Percentiles rank a stretch among this genome's conserved stretches.
phyloP scores from a whole-genome alignment of 2,329 filamentous ascomycete genomes.

The Xylariales sp. region DNA sequence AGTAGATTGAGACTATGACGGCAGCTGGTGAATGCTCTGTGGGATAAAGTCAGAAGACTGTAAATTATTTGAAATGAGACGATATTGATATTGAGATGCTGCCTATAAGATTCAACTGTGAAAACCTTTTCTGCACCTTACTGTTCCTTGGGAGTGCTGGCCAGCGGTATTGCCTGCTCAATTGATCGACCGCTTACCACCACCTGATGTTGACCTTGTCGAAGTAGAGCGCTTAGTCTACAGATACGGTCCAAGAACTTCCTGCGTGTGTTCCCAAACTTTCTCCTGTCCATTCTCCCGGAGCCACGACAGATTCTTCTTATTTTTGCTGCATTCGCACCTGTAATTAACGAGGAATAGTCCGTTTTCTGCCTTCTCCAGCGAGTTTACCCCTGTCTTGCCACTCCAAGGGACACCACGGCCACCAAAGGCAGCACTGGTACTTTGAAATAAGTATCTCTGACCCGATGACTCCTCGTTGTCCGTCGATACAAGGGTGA shows the following conservation, averaged over 20 bases:
- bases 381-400: conserved; percentile 22
- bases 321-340: conserved; percentile 26
- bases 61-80: no score
- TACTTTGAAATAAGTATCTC: conserved; percentile 28
- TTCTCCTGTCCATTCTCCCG: conserved; percentile 22
- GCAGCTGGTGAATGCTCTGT: no score
- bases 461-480: conserved; percentile 29
- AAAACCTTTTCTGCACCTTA: no score
- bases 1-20: no score
- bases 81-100: no score
- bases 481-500: conserved; percentile 20
- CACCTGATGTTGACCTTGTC: no score
- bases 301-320: conserved; percentile 20
- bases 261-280: conserved; percentile 28
- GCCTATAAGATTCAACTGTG: no score
- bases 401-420: conserved; percentile 26
- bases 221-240: conserved; percentile 5
- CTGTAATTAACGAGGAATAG: conserved; percentile 29
- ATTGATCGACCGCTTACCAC: no score
- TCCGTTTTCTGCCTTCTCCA: conserved; percentile 18
- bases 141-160: no score
- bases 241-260: conserved; percentile 20
- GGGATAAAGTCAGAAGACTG: no score
- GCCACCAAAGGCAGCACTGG: conserved; percentile 30
- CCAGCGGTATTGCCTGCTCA: no score